Percentiles rank a stretch among this genome's conserved stretches.
Conservation (phyloP, 202 grass and related monocot species). For the Digitaria exilis region DNA sequence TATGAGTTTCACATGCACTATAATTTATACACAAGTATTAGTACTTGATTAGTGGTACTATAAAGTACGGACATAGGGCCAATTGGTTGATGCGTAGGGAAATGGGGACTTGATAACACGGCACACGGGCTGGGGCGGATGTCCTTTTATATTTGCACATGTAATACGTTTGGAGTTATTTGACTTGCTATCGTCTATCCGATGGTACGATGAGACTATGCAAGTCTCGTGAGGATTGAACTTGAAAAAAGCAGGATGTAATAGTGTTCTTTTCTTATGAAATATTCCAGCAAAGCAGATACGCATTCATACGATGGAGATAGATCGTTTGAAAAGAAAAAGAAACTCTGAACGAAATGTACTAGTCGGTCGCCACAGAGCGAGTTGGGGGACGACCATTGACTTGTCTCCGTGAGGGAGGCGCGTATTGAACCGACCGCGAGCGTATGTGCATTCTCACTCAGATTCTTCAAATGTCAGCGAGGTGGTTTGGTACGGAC, state of each 20-base stretch:
- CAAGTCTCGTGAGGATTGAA: background rate
- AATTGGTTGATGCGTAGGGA: background rate
- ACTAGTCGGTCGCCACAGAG: background rate
- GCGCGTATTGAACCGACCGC: background rate
- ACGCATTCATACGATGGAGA: background rate
- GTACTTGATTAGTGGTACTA: background rate
- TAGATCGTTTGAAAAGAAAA: background rate
- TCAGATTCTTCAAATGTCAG: background rate
- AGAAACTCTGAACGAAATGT: background rate
- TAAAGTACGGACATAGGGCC: background rate
- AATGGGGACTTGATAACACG: background rate
- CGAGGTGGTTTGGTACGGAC: too few relatives aligned
- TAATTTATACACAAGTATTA: background rate
- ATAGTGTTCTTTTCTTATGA: too few relatives aligned
- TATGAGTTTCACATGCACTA: background rate
- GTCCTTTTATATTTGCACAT: background rate
- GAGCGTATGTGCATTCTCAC: too few relatives aligned
- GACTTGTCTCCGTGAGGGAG: background rate
- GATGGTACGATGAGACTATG: background rate
- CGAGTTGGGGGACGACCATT: background rate
- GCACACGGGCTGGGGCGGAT: too few relatives aligned
- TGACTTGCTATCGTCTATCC: background rate
- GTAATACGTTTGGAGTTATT: background rate
- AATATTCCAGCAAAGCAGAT: background rate
- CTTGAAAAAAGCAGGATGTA: background rate